Evolutionary conservation across 2,329 filamentous ascomycete genomes (phyloP).

Genomic region (Westerdykella aurantiaca): DNA sequence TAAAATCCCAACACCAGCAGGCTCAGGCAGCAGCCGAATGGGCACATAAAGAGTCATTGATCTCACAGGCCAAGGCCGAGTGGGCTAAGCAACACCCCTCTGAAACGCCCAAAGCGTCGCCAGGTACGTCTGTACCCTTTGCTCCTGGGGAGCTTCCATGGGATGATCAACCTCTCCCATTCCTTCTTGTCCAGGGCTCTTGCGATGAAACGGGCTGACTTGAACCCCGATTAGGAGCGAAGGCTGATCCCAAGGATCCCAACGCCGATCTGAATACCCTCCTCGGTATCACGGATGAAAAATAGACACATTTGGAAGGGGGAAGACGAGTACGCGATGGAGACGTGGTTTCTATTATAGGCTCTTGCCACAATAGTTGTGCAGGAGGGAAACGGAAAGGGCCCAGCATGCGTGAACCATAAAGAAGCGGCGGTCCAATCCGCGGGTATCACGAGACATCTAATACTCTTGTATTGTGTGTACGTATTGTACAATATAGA

Average conservation of each 20-base stretch:
- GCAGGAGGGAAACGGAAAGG: constrained; percentile 4
- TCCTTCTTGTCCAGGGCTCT: too few relatives aligned
- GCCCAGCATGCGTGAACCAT: constrained; percentile 4
- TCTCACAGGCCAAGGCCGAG: constrained; percentile 87
- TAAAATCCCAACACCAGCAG: constrained; percentile 65
- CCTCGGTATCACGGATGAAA: constrained; percentile 34
- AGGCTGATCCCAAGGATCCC: constrained; percentile 69
- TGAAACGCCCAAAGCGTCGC: constrained; percentile 26
- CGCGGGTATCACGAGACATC: constrained; percentile 15
- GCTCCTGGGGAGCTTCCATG: constrained; percentile 37
- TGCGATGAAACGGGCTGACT: background rate
- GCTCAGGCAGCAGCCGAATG: constrained; percentile 72
- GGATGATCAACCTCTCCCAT: background rate
- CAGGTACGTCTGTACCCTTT: constrained; percentile 19
- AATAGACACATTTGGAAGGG: constrained; percentile 18
- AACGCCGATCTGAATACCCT: constrained; percentile 86
- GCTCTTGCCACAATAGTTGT: constrained; percentile 5
- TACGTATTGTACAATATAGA: constrained; percentile 42
- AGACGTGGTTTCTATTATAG: constrained; percentile 19
- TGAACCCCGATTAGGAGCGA: constrained; percentile 27
- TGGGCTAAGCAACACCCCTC: constrained; percentile 67
- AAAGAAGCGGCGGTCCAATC: background rate
- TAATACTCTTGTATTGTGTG: constrained; percentile 32
- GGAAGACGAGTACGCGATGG: constrained; percentile 14
- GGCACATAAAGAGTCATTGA: constrained; percentile 84